Percentiles rank a stretch among this genome's conserved stretches.
phyloP scores from a whole-genome alignment of 495 filamentous ascomycete genomes.

The Thozetella sp. region DNA sequence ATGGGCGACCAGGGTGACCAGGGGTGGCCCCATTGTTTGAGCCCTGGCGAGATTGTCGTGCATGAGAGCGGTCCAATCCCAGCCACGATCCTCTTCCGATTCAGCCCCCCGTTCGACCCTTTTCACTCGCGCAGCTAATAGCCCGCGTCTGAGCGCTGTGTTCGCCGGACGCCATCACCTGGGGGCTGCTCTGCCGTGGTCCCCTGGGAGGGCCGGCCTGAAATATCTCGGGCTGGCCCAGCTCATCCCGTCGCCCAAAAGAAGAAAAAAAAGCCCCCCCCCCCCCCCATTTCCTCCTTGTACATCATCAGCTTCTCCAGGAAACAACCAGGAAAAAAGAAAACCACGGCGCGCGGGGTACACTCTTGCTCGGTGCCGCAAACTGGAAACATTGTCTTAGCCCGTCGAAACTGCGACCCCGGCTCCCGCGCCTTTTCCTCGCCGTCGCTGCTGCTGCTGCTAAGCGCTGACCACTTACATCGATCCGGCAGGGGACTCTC shows the following conservation, averaged over 20 bases:
- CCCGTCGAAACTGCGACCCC: constrained; percentile 5
- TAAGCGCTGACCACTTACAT: constrained; percentile 35
- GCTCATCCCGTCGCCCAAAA: background rate
- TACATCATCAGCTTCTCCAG: background rate
- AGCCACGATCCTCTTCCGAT: constrained; percentile 14
- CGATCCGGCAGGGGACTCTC: constrained; percentile 4
- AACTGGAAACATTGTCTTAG: constrained; percentile 2
- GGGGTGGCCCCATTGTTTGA: constrained; percentile 5
- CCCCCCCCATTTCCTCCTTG: background rate
- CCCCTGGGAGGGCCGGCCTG: background rate
- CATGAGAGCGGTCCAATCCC: constrained; percentile 29
- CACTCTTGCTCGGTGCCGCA: too few species aligned
- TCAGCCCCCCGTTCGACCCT: background rate
- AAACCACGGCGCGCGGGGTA: too few species aligned
- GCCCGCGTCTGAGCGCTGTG: background rate
- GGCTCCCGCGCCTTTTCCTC: constrained; percentile 7
- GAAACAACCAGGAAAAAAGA: background rate
- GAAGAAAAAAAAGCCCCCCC: too few species aligned
- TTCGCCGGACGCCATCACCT: background rate
- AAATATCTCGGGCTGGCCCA: constrained; percentile 1
- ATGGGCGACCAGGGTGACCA: constrained; percentile 22
- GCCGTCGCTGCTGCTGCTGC: constrained; percentile 18
- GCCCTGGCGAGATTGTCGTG: constrained; percentile 35
- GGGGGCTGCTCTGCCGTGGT: background rate
- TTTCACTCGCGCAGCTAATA: background rate